Base-by-base conservation (phyloP, 73 alveolate genomes). In the Tetrahymena elliotti region DNA sequence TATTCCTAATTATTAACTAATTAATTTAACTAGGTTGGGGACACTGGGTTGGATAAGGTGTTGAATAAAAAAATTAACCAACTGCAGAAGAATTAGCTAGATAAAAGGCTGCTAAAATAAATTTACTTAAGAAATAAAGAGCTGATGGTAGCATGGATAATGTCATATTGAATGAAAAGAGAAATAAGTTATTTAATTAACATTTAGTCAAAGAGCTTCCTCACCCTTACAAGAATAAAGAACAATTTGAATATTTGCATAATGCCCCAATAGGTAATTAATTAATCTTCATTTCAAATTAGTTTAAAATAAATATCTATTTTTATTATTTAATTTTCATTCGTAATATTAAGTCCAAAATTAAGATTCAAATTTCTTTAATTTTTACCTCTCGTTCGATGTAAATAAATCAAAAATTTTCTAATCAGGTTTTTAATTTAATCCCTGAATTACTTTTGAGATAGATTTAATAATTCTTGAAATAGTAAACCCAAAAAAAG, bases 121-220 rank as follows among this genome's bases (percentile, higher is more conserved):
- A 94, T n/a, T 84, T 84, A 84, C 53, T 84, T 12, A 97, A 94
- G 95, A 94, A 96, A 36, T 35, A 47, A 18, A 84, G 98, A 35
- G 93, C 94, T 20, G 98, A 97, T 93, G 93, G 94, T 33, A 94
- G 96, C 83, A 24, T 94, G 40, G 83, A 94, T 52, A 94, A 97
- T 41, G 98, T 97, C 27, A 96, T 96, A 22, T 37, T 97, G 12
- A 96, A 96, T 53, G 97, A 97, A 93, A 93, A 96, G 38, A 53
- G 98, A 84, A 97, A 97, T 88, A 97, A 97, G 93, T 93, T 96
- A 94, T 97, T 97, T 53, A 95, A 97, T 53, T 96, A 97, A 92
- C 96, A 96, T 93, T 39, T 84, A 82, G 97, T 97, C 52, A 38
- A 92, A 33, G 94, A 94, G 9, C 97, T 97, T 16, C 98, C 98